phyloP scores from a whole-genome alignment of 2,329 filamentous ascomycete genomes.

The Fonsecaea monophora region DNA sequence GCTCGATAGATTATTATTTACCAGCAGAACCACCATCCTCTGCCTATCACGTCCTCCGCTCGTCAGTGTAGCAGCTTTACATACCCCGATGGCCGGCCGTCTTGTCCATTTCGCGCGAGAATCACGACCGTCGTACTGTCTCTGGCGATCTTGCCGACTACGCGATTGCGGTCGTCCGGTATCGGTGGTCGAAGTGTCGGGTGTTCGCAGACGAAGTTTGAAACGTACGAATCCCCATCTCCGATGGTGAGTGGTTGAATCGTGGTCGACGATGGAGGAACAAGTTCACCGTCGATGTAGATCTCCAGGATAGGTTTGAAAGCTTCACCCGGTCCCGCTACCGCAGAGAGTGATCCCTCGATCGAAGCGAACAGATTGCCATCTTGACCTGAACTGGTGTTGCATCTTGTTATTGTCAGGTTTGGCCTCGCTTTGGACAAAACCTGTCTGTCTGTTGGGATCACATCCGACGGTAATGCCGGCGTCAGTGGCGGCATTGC shows the following conservation, averaged over 20 bases:
- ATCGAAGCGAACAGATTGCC: background rate
- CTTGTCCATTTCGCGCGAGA: conserved; percentile 14
- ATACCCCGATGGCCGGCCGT: conserved; percentile 17
- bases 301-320: conserved; percentile 21
- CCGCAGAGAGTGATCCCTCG: background rate
- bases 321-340: background rate
- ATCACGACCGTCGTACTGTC: conserved; percentile 32
- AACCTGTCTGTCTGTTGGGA: background rate
- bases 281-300: conserved; percentile 22
- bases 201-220: conserved; percentile 13
- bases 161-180: conserved; percentile 24
- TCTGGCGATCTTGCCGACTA: conserved; percentile 28
- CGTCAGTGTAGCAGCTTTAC: conserved; percentile 8
- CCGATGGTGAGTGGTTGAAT: background rate
- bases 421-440: background rate
- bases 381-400: background rate
- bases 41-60: background rate
- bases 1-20: background rate
- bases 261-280: conserved; percentile 4
- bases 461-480: conserved; percentile 12
- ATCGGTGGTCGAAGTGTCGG: conserved; percentile 11
- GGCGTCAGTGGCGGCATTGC: conserved; percentile 26
- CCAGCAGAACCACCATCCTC: background rate
- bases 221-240: background rate
- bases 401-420: conserved; percentile 4